Conservation (phyloP, 2,329 filamentous ascomycete genomes). For the Scopulariopsis brevicaulis region DNA sequence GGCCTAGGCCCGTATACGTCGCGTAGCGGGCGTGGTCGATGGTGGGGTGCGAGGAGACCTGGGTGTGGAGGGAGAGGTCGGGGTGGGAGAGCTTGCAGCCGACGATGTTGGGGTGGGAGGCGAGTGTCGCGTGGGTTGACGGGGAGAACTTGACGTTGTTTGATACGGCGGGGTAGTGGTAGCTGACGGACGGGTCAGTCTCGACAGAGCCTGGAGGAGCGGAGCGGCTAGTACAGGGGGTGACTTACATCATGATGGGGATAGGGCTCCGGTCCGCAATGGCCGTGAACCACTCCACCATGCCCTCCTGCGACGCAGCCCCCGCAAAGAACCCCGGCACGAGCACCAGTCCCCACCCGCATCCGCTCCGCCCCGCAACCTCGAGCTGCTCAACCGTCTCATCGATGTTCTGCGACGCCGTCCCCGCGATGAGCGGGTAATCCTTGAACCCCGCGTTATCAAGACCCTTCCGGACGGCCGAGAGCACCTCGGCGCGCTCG, state of each 20-base stretch:
- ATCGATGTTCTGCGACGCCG: constrained; percentile 48
- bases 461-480: constrained; percentile 42
- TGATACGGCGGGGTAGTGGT: constrained; percentile 56
- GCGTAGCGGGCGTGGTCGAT: constrained; percentile 49
- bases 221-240: not conserved
- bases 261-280: constrained; percentile 46
- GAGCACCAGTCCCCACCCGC: constrained; percentile 47
- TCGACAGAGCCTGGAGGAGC: not conserved
- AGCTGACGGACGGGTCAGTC: constrained; percentile 22
- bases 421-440: constrained; percentile 51
- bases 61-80: constrained; percentile 51
- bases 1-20: constrained; percentile 53
- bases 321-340: constrained; percentile 49
- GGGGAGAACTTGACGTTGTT: constrained; percentile 51
- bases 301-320: constrained; percentile 40
- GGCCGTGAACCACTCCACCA: constrained; percentile 44
- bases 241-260: constrained; percentile 44
- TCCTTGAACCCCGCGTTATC: constrained; percentile 41
- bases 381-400: constrained; percentile 47
- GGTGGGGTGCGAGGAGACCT: constrained; percentile 45
- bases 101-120: constrained; percentile 54
- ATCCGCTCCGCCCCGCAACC: constrained; percentile 43
- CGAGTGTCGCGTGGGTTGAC: constrained; percentile 42
- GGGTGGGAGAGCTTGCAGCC: constrained; percentile 61
- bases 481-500: constrained; percentile 44